Conservation (phyloP, 805 yeast genomes). For the Candida pini region DNA sequence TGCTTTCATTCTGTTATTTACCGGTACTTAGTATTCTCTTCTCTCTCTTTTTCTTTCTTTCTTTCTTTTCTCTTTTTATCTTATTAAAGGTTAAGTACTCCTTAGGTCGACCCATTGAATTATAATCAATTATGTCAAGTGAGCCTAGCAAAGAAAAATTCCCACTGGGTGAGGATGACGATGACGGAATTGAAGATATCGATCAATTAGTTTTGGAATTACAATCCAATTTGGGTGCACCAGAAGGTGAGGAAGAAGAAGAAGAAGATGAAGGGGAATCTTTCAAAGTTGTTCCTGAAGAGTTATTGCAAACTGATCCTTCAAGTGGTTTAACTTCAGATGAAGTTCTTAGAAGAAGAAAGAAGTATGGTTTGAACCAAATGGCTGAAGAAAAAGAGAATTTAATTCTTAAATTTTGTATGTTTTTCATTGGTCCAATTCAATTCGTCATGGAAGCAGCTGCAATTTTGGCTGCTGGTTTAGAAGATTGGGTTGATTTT, state of each 20-base stretch:
- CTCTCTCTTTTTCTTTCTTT: background rate
- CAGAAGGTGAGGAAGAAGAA: conserved; percentile 45
- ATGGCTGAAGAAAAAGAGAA: conserved; percentile 88
- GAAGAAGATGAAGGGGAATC: conserved; percentile 48
- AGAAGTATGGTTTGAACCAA: conserved; percentile 85
- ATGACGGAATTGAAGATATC: conserved; percentile 64
- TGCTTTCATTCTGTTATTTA: too few relatives aligned
- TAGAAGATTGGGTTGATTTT: conserved; percentile 97
- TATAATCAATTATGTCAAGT: background rate
- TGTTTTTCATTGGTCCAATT: conserved; percentile 92
- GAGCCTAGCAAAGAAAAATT: conserved; percentile 17
- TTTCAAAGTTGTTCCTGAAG: conserved; percentile 81
- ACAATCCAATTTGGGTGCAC: conserved; percentile 56
- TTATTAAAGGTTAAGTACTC: too few relatives aligned
- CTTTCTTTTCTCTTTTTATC: background rate
- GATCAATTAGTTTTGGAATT: conserved; percentile 73
- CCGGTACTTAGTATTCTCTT: too few relatives aligned
- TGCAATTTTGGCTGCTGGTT: conserved; percentile 91
- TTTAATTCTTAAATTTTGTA: conserved; percentile 68
- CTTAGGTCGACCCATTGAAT: too few relatives aligned
- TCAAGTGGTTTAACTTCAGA: conserved; percentile 68
- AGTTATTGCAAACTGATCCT: conserved; percentile 77
- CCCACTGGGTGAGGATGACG: conserved; percentile 35
- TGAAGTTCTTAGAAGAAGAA: conserved; percentile 77
- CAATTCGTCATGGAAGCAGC: conserved; percentile 98